These are phyloP conservation scores for Yamadazyma diddensiae DNA, from an alignment of 1,139 yeast species.

Conservation along the genomic window DNA sequence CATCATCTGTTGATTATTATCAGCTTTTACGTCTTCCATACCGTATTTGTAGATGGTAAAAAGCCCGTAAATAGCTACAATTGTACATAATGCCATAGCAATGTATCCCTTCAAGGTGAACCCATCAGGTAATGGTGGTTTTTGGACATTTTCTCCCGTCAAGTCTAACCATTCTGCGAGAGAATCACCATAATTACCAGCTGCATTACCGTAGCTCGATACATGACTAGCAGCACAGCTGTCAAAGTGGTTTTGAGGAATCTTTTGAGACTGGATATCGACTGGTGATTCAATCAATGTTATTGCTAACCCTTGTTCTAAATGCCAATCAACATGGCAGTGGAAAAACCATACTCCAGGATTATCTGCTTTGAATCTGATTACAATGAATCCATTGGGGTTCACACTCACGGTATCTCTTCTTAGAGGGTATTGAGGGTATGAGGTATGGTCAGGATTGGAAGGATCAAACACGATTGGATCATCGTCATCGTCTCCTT, in stretches of 20 bases:
- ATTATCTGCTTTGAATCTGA: constrained; percentile 56
- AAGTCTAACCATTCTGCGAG: constrained; percentile 59
- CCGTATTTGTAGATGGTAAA: constrained; percentile 78
- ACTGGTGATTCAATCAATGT: constrained; percentile 50
- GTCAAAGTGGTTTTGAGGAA: constrained; percentile 55
- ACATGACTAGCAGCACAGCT: constrained; percentile 57
- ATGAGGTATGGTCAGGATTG: constrained; percentile 28
- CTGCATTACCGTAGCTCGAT: constrained; percentile 74
- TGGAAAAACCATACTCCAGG: constrained; percentile 69
- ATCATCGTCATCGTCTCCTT: constrained; percentile 31
- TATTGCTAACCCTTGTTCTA: constrained; percentile 58
- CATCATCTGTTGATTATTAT: constrained; percentile 53
- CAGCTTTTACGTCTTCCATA: constrained; percentile 60
- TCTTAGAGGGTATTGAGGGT: constrained; percentile 54
- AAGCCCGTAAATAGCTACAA: constrained; percentile 80
- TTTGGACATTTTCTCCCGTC: constrained; percentile 70
- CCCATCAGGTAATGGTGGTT: constrained; percentile 66
- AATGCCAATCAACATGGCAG: constrained; percentile 66
- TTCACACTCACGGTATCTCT: constrained; percentile 69
- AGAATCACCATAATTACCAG: constrained; percentile 51
- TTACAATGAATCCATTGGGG: constrained; percentile 64
- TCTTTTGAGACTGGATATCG: constrained; percentile 53
- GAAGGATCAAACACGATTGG: constrained; percentile 39
- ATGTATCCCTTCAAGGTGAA: constrained; percentile 89
- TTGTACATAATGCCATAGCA: constrained; percentile 76